A percentile compares a stretch with the other conserved stretches of the same genome.
Conservation (phyloP, 2,329 filamentous ascomycete species). For the Colletotrichum spaethianum region DNA sequence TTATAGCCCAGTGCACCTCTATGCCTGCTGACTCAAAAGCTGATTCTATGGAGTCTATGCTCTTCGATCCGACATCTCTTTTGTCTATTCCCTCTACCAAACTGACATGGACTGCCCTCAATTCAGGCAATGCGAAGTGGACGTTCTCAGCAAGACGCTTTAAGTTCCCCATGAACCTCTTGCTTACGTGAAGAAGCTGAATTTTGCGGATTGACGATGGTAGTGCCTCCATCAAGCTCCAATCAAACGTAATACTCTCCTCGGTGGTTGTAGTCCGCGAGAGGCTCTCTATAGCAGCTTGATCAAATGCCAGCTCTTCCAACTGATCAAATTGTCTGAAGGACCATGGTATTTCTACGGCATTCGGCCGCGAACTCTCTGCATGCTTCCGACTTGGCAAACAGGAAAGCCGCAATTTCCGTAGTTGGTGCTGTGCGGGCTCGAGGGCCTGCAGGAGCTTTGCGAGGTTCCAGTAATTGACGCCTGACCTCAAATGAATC, state of each 20-base stretch:
- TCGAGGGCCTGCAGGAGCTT: slow-evolving; percentile 25
- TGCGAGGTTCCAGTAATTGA: slow-evolving; percentile 27
- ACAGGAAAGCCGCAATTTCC: slow-evolving; percentile 16
- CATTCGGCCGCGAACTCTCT: not conserved
- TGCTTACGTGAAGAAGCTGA: not conserved
- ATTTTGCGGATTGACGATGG: slow-evolving; percentile 6
- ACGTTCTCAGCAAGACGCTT: not conserved
- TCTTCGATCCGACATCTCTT: not conserved
- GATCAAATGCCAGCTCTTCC: slow-evolving; percentile 28
- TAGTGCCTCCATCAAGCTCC: not conserved
- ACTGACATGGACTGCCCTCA: not conserved
- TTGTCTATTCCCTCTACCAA: not conserved
- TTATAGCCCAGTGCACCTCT: slow-evolving; percentile 6
- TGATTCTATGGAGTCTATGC: not conserved
- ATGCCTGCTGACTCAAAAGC: not conserved
- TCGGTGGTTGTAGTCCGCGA: not conserved
- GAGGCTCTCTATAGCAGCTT: slow-evolving; percentile 1
- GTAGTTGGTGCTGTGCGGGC: slow-evolving; percentile 4
- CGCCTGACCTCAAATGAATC: slow-evolving; percentile 23
- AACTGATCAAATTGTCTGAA: slow-evolving; percentile 20
- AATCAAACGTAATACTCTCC: not conserved
- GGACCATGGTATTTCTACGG: not conserved
- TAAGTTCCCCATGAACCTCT: not conserved
- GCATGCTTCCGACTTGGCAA: not conserved
- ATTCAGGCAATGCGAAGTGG: not conserved